phyloP scores from a whole-genome alignment of 2,329 filamentous ascomycete genomes.

The Neoascochyta sp. region DNA sequence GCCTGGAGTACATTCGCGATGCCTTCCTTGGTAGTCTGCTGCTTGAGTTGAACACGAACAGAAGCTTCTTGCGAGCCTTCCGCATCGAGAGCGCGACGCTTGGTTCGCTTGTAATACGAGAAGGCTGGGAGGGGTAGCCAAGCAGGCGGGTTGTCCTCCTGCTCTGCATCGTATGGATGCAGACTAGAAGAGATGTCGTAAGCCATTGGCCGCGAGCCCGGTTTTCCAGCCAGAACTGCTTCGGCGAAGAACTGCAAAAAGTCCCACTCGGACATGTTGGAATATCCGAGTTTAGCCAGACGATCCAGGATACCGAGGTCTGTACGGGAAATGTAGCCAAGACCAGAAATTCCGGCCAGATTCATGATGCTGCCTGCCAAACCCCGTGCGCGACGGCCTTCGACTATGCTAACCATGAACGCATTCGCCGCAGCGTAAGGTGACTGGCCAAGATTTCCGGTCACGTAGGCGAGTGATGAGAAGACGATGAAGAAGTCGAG shows the following conservation, averaged over 20 bases:
- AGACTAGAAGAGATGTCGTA: too few relatives aligned
- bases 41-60: too few relatives aligned
- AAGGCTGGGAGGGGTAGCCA: too few relatives aligned
- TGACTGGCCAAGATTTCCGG: slow-evolving; percentile 15
- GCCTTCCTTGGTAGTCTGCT: too few relatives aligned
- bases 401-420: slow-evolving; percentile 43
- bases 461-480: slow-evolving; percentile 13
- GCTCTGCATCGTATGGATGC: too few relatives aligned
- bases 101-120: too few relatives aligned
- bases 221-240: slow-evolving; percentile 4
- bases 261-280: slow-evolving; percentile 13
- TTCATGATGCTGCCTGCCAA: slow-evolving; percentile 34
- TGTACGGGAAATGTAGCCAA: slow-evolving; percentile 32
- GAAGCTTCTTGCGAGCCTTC: too few relatives aligned
- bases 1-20: too few relatives aligned
- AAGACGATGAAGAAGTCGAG: slow-evolving; percentile 28
- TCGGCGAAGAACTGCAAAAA: slow-evolving; percentile 14
- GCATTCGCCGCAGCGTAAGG: slow-evolving; percentile 21
- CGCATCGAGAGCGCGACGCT: too few relatives aligned
- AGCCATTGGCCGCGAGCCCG: slow-evolving; percentile 3
- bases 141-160: too few relatives aligned
- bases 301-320: slow-evolving; percentile 20
- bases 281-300: slow-evolving; percentile 4
- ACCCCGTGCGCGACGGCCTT: slow-evolving; percentile 38
- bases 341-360: slow-evolving; percentile 40